phyloP scores from a whole-genome alignment of 371 early-diverging fungal species.

The Mucor circinelloides region DNA sequence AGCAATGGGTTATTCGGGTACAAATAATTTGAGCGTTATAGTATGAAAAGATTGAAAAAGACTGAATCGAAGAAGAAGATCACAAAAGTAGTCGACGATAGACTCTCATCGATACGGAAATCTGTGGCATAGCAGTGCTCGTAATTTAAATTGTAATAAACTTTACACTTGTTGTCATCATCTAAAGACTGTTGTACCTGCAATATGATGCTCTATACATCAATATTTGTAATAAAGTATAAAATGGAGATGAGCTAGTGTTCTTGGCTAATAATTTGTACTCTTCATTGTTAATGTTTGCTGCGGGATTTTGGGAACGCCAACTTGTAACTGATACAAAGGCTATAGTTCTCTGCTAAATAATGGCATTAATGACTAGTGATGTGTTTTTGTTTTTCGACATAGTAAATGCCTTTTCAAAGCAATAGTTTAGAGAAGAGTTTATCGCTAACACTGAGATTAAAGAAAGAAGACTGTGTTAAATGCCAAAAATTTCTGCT shows the following conservation, averaged over 20 bases:
- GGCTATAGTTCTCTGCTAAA: neutral
- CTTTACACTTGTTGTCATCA: neutral
- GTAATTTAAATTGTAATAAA: neutral
- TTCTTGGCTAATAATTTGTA: neutral
- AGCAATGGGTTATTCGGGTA: too few relatives aligned
- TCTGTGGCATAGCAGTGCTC: neutral
- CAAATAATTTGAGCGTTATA: too few relatives aligned
- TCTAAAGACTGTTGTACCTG: too few relatives aligned
- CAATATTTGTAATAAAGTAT: neutral
- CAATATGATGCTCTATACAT: too few relatives aligned
- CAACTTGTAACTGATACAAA: neutral
- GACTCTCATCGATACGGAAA: too few relatives aligned
- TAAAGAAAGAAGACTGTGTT: neutral
- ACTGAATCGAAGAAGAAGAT: too few relatives aligned
- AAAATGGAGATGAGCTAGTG: neutral
- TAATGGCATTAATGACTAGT: neutral
- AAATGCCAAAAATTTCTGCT: neutral
- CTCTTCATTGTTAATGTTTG: neutral
- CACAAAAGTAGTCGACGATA: too few relatives aligned
- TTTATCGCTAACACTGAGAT: neutral
- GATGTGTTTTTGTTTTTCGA: neutral
- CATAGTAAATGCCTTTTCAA: too few relatives aligned
- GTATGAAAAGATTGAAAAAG: neutral
- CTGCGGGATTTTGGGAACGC: neutral
- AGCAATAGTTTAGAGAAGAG: neutral